Evolutionary conservation across 73 alveolate genomes (phyloP).

Genomic region (Tetrahymena thermophila): DNA sequence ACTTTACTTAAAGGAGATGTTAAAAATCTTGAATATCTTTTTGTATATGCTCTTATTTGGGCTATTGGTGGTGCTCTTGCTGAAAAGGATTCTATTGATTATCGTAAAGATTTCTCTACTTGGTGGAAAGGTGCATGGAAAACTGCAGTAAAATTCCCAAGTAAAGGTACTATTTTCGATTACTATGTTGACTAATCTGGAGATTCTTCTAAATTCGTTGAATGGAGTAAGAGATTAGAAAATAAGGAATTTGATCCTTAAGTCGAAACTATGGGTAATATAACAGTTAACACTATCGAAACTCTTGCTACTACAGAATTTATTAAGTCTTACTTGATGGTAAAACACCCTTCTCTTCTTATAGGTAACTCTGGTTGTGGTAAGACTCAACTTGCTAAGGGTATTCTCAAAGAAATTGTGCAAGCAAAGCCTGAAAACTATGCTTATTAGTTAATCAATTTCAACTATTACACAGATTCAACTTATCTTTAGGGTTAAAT

Average conservation of each 20-base stretch:
- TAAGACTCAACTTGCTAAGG: constrained; percentile 96
- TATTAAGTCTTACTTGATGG: constrained; percentile 44
- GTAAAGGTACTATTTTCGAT: constrained; percentile 99
- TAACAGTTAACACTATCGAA: constrained; percentile 98
- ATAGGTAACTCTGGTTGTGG: constrained; percentile 99
- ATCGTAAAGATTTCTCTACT: constrained; percentile 98
- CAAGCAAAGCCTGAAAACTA: constrained; percentile 80
- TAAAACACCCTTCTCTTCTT: constrained; percentile 74
- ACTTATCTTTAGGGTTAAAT: constrained; percentile 44
- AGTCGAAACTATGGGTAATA: constrained; percentile 54
- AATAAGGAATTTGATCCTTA: constrained; percentile 69
- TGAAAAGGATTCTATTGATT: constrained; percentile 98
- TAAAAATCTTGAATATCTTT: constrained; percentile 83
- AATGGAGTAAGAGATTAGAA: constrained; percentile 88
- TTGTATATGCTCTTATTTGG: constrained; percentile 97
- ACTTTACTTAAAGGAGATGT: constrained; percentile 92
- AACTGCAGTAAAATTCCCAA: constrained; percentile 95
- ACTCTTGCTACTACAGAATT: constrained; percentile 73
- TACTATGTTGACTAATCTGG: constrained; percentile 87
- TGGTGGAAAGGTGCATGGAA: constrained; percentile 99
- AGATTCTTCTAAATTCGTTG: constrained; percentile 92
- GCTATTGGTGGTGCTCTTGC: constrained; percentile 97
- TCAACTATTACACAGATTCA: constrained; percentile 99
- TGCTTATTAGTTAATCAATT: constrained; percentile 87
- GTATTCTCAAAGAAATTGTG: constrained; percentile 85